phyloP scores from a whole-genome alignment of 2,329 filamentous ascomycete species.

The Cordyceps tenuipes region DNA sequence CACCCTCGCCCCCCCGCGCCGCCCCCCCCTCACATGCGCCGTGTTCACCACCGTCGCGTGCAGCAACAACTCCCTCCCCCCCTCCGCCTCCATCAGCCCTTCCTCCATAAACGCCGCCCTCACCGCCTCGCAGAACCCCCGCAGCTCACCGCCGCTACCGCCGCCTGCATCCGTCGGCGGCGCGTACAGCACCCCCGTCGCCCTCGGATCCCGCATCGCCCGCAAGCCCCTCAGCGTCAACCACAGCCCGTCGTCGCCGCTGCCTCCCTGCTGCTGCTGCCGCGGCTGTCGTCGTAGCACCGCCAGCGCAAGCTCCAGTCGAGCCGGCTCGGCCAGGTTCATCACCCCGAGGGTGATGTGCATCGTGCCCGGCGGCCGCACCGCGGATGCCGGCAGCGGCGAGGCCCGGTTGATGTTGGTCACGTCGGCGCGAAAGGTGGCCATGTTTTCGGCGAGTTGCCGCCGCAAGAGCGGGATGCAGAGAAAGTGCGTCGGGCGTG shows the following conservation, averaged over 20 bases:
- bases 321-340: constrained; percentile 50
- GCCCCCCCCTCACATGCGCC: constrained; percentile 56
- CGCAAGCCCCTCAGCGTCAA: constrained; percentile 47
- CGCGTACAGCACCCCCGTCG: constrained; percentile 58
- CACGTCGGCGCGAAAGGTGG: constrained; percentile 53
- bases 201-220: constrained; percentile 51
- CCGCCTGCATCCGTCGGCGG: constrained; percentile 41
- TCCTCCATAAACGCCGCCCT: constrained; percentile 44
- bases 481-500: constrained; percentile 61
- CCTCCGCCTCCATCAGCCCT: constrained; percentile 44
- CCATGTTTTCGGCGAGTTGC: constrained; percentile 56
- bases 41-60: constrained; percentile 87
- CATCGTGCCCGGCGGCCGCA: constrained; percentile 70
- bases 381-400: constrained; percentile 52
- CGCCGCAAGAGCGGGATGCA: constrained; percentile 63
- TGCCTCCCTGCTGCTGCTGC: constrained; percentile 4
- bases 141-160: constrained; percentile 32
- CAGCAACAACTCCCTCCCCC: constrained; percentile 61
- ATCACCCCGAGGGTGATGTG: constrained; percentile 86
- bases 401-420: constrained; percentile 34
- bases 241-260: constrained; percentile 20
- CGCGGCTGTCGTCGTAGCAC: constrained; percentile 22
- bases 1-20: constrained; percentile 25
- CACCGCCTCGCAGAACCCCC: constrained; percentile 49
- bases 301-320: constrained; percentile 32